Percentiles rank a stretch among this genome's conserved stretches.
These are phyloP conservation scores for Pichia sp. DNA, from an alignment of 1,139 yeast genomes.

Conservation along the genomic window DNA sequence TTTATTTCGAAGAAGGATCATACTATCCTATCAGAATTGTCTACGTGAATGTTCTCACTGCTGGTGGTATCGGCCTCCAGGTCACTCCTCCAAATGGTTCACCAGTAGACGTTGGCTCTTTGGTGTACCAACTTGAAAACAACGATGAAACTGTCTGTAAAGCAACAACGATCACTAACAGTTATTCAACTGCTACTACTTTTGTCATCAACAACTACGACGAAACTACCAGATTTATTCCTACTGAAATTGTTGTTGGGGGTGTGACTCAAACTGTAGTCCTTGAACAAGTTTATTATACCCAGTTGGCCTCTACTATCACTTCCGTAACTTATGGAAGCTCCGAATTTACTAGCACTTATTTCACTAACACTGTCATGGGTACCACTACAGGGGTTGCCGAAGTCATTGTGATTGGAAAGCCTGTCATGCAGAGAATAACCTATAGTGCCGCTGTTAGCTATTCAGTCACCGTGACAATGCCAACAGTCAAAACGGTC, in stretches of 20 bases:
- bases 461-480: background rate
- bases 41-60: slow-evolving; percentile 4
- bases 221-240: slow-evolving; percentile 4
- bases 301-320: background rate
- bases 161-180: slow-evolving; percentile 3
- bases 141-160: slow-evolving; percentile 5
- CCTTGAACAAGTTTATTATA: slow-evolving; percentile 5
- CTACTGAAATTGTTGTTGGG: slow-evolving; percentile 1
- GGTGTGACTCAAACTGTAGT: slow-evolving; percentile 4
- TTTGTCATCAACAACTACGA: background rate
- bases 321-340: slow-evolving; percentile 3
- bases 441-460: background rate
- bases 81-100: slow-evolving; percentile 16
- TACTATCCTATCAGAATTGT: slow-evolving; percentile 16
- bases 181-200: slow-evolving; percentile 2
- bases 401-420: slow-evolving; percentile 4
- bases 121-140: slow-evolving; percentile 8
- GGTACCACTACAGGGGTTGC: background rate
- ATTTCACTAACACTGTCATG: slow-evolving; percentile 1
- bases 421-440: slow-evolving; percentile 4
- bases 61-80: slow-evolving; percentile 11
- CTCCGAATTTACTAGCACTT: slow-evolving; percentile 3
- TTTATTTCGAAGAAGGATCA: slow-evolving; percentile 9
- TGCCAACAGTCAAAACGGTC: background rate
- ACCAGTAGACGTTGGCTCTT: slow-evolving; percentile 3